A percentile compares a stretch with the other conserved stretches of the same genome.
Evolutionary conservation across 2,329 filamentous ascomycete species (phyloP).

Genomic region (Fusarium floridanum): DNA sequence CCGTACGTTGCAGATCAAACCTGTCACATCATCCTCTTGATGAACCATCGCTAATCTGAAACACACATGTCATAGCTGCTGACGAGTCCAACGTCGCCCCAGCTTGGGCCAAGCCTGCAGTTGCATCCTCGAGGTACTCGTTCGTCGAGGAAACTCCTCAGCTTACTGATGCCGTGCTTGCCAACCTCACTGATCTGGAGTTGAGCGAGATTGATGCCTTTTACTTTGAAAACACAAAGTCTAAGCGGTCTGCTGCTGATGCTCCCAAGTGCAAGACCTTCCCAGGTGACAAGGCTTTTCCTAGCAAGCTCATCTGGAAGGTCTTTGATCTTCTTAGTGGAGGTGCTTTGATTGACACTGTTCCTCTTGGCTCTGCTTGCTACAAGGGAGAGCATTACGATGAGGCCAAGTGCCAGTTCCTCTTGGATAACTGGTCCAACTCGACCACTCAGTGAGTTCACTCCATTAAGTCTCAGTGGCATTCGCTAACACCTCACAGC

Average conservation of each 20-base stretch:
- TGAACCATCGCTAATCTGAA: constrained; percentile 32
- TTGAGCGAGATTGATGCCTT: constrained; percentile 51
- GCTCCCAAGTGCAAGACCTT: constrained; percentile 45
- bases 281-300: constrained; percentile 48
- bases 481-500: constrained; percentile 15
- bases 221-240: constrained; percentile 44
- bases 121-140: constrained; percentile 13
- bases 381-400: constrained; percentile 44
- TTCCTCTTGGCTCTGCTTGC: constrained; percentile 51
- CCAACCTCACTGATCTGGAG: constrained; percentile 48
- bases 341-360: constrained; percentile 49
- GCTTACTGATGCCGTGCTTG: constrained; percentile 52
- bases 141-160: constrained; percentile 45
- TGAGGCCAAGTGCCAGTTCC: background rate
- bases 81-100: constrained; percentile 43
- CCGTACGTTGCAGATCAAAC: constrained; percentile 29
- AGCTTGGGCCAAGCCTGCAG: constrained; percentile 22
- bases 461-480: accelerated
- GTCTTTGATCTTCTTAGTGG: constrained; percentile 51
- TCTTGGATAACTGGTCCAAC: constrained; percentile 15
- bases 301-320: constrained; percentile 46
- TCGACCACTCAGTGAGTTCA: constrained; percentile 29
- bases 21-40: background rate
- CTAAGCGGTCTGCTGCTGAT: constrained; percentile 1
- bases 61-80: constrained; percentile 33